These are phyloP conservation scores for Laetiporus sulphureus DNA, from an alignment of 1,284 basidiomycete genomes.

Conservation along the genomic window DNA sequence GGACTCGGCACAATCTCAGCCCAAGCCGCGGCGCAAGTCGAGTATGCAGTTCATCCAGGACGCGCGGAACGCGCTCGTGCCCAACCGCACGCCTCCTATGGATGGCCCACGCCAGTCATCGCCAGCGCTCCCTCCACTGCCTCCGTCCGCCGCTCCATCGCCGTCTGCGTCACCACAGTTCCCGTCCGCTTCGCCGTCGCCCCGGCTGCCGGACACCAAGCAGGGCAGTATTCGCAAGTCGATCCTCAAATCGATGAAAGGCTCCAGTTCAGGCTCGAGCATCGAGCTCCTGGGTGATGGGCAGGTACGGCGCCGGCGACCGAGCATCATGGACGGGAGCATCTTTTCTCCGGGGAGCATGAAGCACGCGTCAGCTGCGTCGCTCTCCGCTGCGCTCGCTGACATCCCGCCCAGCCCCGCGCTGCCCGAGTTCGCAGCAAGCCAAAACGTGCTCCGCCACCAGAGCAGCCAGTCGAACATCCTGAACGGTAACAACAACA, in stretches of 20 bases:
- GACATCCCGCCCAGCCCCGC: conserved; percentile 38
- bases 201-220: too few species aligned
- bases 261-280: conserved; percentile 31
- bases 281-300: conserved; percentile 21
- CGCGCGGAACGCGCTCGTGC: conserved; percentile 48
- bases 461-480: conserved; percentile 30
- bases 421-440: conserved; percentile 29
- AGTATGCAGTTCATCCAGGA: conserved; percentile 61
- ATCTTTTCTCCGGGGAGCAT: too few species aligned
- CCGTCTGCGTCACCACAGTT: conserved; percentile 11
- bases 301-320: conserved; percentile 27
- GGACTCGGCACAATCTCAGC: conserved; percentile 8
- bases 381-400: conserved; percentile 16
- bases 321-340: conserved; percentile 32
- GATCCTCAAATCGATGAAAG: conserved; percentile 59
- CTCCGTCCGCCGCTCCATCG: conserved; percentile 17
- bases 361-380: conserved; percentile 22
- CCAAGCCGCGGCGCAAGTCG: conserved; percentile 27
- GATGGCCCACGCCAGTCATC: conserved; percentile 12
- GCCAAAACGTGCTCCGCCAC: conserved; percentile 24
- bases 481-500: conserved; percentile 12
- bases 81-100: conserved; percentile 4
- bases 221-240: conserved; percentile 48
- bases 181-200: conserved; percentile 17
- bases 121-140: conserved; percentile 18